Evolutionary conservation across 208 protist genomes (phyloP), one percentile per base, ranked within the genome.

Genomic region (Endotrypanum monterogeii): DNA sequence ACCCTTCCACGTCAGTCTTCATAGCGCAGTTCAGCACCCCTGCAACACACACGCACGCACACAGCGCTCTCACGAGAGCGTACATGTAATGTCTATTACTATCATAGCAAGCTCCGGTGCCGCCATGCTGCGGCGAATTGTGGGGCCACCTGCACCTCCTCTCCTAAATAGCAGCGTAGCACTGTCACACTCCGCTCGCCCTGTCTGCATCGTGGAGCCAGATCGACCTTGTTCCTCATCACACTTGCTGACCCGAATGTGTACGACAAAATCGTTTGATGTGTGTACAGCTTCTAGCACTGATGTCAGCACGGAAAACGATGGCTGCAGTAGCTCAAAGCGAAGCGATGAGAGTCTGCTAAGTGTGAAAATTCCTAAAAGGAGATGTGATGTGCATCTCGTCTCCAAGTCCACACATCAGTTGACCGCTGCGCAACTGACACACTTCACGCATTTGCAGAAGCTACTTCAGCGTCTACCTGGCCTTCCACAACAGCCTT

Each of bases 371-470:
- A 23, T 12, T n/a, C n/a, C 30, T 23, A 46, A 56, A 39, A 8
- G 8, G 3, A 32, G 66, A 28, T 30, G 25, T 23, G 25, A 44
- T 0, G 66, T 58, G 25, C 66, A 67, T 20, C n/a, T 80, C 57
- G 35, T 32, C 16, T 72, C 70, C 6, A 48, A 30, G 32, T 9
- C 69, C 3, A 14, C 55, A 16, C 25, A 50, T 12, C 69, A 76
- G 3, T 72, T 87, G 1, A 39, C 58, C 23, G 20, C 51, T 6
- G 35, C 25, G 25, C 70, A 84, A 30, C 74, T 62, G 14, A 30
- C n/a, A 11, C 74, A 83, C 50, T 67, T 87, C 23, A n/a, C 35
- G 25, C 61, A 78, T 39, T 54, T 87, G 37, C 28, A 74, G 37
- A 7, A 51, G 0, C 12, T 83, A 28, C 60, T 87, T 7, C 67